phyloP scores from a whole-genome alignment of 2,329 filamentous ascomycete genomes.

The Colletotrichum theobromicola region DNA sequence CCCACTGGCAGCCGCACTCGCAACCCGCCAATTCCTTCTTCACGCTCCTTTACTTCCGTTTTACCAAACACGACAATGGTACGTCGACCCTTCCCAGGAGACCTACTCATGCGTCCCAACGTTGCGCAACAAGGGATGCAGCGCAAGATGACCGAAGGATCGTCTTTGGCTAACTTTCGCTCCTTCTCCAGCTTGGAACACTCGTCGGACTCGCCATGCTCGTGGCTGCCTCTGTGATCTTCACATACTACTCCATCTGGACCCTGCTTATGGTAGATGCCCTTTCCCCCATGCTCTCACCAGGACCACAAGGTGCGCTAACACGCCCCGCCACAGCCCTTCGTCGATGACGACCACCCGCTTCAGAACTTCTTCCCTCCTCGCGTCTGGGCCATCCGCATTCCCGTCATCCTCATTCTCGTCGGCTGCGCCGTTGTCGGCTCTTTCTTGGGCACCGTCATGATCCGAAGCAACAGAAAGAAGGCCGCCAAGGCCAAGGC shows the following conservation, averaged over 20 bases:
- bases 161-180: not conserved
- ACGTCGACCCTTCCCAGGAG: slow-evolving; percentile 1
- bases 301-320: not conserved
- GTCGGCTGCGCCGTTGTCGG: slow-evolving; percentile 92
- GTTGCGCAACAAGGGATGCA: slow-evolving; percentile 6
- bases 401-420: slow-evolving; percentile 94
- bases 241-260: slow-evolving; percentile 95
- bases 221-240: slow-evolving; percentile 68
- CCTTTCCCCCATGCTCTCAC: not conserved
- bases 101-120: not conserved
- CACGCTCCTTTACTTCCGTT: slow-evolving; percentile 10
- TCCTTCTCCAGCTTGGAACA: slow-evolving; percentile 81
- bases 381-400: slow-evolving; percentile 97
- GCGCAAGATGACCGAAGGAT: not conserved
- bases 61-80: slow-evolving; percentile 32
- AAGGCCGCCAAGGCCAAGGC: slow-evolving; percentile 93
- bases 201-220: slow-evolving; percentile 72
- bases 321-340: slow-evolving; percentile 68
- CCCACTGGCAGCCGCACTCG: not conserved
- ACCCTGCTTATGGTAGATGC: slow-evolving; percentile 88
- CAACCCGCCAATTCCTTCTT: not conserved
- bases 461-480: slow-evolving; percentile 99
- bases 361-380: slow-evolving; percentile 96
- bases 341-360: slow-evolving; percentile 93
- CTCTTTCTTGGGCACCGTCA: slow-evolving; percentile 93